Conservation (phyloP, 2,329 filamentous ascomycete species). For the Fusarium mangiferae region DNA sequence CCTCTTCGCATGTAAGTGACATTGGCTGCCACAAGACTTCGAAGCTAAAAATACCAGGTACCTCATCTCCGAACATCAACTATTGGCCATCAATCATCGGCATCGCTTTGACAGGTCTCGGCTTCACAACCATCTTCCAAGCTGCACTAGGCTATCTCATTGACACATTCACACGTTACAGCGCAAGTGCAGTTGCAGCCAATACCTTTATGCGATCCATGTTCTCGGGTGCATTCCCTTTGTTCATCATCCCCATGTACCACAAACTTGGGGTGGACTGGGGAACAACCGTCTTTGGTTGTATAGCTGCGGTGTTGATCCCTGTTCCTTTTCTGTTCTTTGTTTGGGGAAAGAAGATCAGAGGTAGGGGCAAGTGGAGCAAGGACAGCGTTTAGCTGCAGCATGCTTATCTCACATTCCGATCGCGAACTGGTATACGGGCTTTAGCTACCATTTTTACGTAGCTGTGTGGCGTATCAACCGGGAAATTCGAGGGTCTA, state of each 20-base stretch:
- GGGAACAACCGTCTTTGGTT: background rate
- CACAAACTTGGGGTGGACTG: background rate
- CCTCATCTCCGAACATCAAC: background rate
- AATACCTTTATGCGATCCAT: constrained; percentile 7
- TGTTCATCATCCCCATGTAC: constrained; percentile 2
- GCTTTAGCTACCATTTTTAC: accelerated
- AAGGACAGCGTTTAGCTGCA: background rate
- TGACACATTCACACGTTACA: background rate
- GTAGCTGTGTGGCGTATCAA: accelerated
- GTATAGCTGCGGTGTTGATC: background rate
- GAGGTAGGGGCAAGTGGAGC: background rate
- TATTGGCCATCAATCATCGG: background rate
- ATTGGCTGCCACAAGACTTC: accelerated
- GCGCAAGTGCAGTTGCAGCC: background rate
- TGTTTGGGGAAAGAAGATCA: background rate
- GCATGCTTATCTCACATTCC: accelerated
- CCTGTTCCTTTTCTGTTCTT: background rate
- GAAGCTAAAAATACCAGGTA: background rate
- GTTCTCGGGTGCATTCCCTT: background rate
- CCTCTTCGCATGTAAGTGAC: background rate
- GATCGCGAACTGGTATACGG: accelerated
- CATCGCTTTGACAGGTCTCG: background rate
- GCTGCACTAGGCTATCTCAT: constrained; percentile 1
- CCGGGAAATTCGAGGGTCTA: too few relatives aligned
- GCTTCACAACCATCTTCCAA: background rate